Evolutionary conservation across 2,329 filamentous ascomycete species (phyloP), one percentile per base, ranked within the genome.

Genomic region (Cladosporium velox): DNA sequence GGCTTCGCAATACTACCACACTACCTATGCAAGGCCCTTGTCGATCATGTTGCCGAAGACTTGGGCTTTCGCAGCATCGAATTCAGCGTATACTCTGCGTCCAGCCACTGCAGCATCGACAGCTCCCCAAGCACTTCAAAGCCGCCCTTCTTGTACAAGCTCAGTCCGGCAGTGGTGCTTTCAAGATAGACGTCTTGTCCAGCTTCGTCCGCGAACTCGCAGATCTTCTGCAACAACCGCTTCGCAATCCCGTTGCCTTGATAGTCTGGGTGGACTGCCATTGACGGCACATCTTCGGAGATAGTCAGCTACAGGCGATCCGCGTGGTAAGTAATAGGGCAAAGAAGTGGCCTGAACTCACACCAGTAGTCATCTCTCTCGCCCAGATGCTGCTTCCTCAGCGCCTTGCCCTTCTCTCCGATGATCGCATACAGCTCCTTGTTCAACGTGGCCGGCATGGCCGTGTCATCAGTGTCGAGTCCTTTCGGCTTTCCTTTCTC

Each of bases 161-260:
- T 55, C 21, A 24, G 28, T 3, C 44, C 65, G 3, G 38, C 65
- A 7, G 51, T 28, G 10, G 59, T 62, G 2, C 59, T 38, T 21
- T 66, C 65, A 28, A 66, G 59, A 28, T 66, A 66, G 1, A 63
- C 44, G 15, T 66, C 65, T 26, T 61, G 59, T 8, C 65, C 65
- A 62, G 34, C 49, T 35, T 47, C 59, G 57, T 66, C 65, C 12
- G 59, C 59, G 14, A 62, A 51, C 28, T 57, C 49, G 49, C 32
- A 58, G 35, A 44, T 32, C 30, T 41, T 44, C 12, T 51, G 32
- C 44, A 66, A n/a, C 18, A 66, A 54, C 26, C 15, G 38, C 26
- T 47, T 57, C 15, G 26, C 65, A 26, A 66, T 54, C n/a, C 65
- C 65, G 10, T 49, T 26, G 18, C 65, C 49, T 35, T 66, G 65